These are phyloP conservation scores for Corynespora cassiicola DNA, from an alignment of 2,329 filamentous ascomycete genomes.

Conservation along the genomic window DNA sequence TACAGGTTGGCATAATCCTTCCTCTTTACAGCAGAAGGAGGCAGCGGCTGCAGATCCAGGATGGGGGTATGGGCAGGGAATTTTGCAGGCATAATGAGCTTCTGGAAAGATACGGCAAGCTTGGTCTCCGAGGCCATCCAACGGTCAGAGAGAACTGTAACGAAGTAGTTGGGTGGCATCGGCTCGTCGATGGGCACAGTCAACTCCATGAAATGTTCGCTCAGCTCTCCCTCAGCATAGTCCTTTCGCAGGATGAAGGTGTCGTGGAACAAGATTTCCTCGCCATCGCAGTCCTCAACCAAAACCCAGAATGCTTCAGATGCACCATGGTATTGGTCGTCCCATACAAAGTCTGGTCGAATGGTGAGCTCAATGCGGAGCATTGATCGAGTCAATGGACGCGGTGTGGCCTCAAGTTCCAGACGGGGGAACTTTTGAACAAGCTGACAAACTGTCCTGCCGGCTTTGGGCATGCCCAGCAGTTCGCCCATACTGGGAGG, in stretches of 20 bases:
- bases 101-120: slow-evolving; percentile 91
- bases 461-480: slow-evolving; percentile 86
- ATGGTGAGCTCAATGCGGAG: slow-evolving; percentile 89
- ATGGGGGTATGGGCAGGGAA: slow-evolving; percentile 94
- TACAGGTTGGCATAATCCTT: slow-evolving; percentile 85
- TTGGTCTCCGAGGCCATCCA: slow-evolving; percentile 99
- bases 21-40: slow-evolving; percentile 85
- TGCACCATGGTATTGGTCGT: slow-evolving; percentile 83
- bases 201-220: slow-evolving; percentile 94
- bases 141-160: slow-evolving; percentile 89
- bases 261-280: slow-evolving; percentile 94
- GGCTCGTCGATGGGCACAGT: slow-evolving; percentile 96
- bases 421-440: slow-evolving; percentile 93
- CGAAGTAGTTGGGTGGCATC: slow-evolving; percentile 98
- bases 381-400: slow-evolving; percentile 94
- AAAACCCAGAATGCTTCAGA: slow-evolving; percentile 97
- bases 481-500: slow-evolving; percentile 96
- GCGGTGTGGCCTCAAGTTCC: slow-evolving; percentile 90
- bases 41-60: slow-evolving; percentile 88
- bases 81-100: slow-evolving; percentile 90
- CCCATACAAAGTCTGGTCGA: slow-evolving; percentile 95
- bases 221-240: slow-evolving; percentile 83
- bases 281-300: slow-evolving; percentile 96
- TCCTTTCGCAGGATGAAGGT: slow-evolving; percentile 91
- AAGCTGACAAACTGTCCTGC: slow-evolving; percentile 81